These are phyloP conservation scores for Sphagnum tenellum DNA, from an alignment of 225 moss, liverwort and hornwort genomes.

Conservation along the genomic window DNA sequence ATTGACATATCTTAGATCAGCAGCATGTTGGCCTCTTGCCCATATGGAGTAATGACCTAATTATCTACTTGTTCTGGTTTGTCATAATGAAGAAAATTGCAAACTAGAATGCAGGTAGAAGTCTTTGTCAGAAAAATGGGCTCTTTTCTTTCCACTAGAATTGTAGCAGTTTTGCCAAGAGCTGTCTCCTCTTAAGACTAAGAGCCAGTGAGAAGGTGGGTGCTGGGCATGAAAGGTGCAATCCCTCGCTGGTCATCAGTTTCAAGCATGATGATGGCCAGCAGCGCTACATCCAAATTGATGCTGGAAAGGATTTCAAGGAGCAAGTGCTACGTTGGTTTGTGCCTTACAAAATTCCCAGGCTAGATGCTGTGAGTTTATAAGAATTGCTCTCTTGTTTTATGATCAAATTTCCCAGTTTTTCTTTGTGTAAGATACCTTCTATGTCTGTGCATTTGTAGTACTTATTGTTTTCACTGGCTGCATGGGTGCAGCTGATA, in stretches of 20 bases:
- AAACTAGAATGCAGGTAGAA: no score
- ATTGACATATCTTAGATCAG: no score
- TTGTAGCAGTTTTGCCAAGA: no score
- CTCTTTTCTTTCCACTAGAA: no score
- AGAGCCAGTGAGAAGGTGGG: constrained; percentile 13
- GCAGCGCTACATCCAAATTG: constrained; percentile 90
- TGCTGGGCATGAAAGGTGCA: constrained; percentile 61
- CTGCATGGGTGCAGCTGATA: constrained; percentile 60
- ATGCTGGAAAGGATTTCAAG: constrained; percentile 95
- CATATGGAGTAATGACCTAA: no score
- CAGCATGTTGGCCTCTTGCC: no score
- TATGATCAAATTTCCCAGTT: constrained; percentile 2
- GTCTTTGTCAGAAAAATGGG: no score
- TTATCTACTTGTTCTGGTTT: no score
- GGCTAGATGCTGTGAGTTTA: constrained; percentile 92
- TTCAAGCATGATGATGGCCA: constrained; percentile 67
- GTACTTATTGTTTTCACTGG: background rate
- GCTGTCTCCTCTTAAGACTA: background rate
- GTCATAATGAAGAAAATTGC: no score
- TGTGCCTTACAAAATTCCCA: constrained; percentile 72
- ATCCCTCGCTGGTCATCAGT: constrained; percentile 92
- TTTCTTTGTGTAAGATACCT: background rate
- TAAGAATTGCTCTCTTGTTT: constrained; percentile 49
- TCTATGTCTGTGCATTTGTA: no score
- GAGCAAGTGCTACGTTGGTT: constrained; percentile 99